A percentile compares a stretch with the other conserved stretches of the same genome.
phyloP scores from a whole-genome alignment of 257 asterid genomes.

The Dorcoceras hygrometricum region DNA sequence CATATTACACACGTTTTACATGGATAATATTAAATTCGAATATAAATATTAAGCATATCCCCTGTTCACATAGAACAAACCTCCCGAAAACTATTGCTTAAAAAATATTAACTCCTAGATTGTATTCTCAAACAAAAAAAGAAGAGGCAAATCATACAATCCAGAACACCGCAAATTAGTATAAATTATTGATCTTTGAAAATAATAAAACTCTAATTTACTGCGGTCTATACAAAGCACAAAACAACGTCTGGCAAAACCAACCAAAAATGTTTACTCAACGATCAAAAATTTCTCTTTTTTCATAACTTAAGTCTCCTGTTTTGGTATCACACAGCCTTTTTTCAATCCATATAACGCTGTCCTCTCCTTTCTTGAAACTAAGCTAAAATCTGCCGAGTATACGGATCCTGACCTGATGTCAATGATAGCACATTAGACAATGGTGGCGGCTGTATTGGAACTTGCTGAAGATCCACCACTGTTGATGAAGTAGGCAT shows the following conservation, averaged over 20 bases:
- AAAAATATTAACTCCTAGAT: neutral
- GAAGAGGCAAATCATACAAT: neutral
- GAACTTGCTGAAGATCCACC: slow-evolving; percentile 37
- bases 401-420: slow-evolving; percentile 43
- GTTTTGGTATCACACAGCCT: slow-evolving; percentile 24
- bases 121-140: neutral
- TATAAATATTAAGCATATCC: no score
- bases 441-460: slow-evolving; percentile 39
- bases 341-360: slow-evolving; percentile 39
- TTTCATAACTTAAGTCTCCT: neutral
- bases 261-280: slow-evolving; percentile 34
- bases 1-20: no score
- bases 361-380: slow-evolving; percentile 42
- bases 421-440: slow-evolving; percentile 65
- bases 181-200: slow-evolving; percentile 11
- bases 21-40: no score
- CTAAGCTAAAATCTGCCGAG: slow-evolving; percentile 34
- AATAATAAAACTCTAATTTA: slow-evolving; percentile 46
- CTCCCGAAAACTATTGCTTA: neutral
- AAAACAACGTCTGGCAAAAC: slow-evolving; percentile 29
- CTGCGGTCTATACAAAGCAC: slow-evolving; percentile 57
- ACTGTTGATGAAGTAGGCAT: slow-evolving; percentile 34
- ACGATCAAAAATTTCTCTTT: slow-evolving; percentile 24
- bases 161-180: neutral
- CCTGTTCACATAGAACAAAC: neutral